Base-by-base conservation (phyloP, 1,284 basidiomycete species). In the Leccinum ponderosum region DNA sequence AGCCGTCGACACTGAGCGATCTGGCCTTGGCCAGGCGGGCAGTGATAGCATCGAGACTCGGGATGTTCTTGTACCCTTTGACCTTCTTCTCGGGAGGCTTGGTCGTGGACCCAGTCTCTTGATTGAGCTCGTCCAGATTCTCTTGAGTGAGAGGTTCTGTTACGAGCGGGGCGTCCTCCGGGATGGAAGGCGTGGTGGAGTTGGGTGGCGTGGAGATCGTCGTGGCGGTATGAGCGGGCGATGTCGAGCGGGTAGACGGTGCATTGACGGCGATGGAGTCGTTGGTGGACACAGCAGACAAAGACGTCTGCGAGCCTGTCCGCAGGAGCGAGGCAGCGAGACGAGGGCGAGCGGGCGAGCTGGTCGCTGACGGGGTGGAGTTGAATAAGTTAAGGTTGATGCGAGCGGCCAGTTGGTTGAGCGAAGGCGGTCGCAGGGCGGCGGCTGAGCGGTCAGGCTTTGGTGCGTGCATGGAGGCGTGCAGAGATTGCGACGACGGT, bases 41-140 rank as follows among this genome's bases (percentile, higher is more conserved):
- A 8, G 91, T 89, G 75, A 94, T 94, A 25, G 88, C 89, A 68
- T 91, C 90, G 50, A 94, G 82, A 66, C 83, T 86, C 17, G 92
- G 92, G 48, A 94, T 90, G 68, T 92, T 92, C 84, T 91, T 93
- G 77, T 93, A 94, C 25, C 91, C 91, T 61, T 85, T 84, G 64
- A 81, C 75, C 69, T 81, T 83, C 62, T 79, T 80, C 73, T 81
- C 68, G 22, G 52, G 53, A 15, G 56, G 59, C 48, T 70, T 74
- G 27, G 42, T 1, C 12, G 66, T 53, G 63, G 64, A 17, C 53
- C 65, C 57, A 3, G 76, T 79, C 73, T 85, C 81, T 65, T 84
- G 77, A 68, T 88, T 79, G 42, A 87, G 77, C 72, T 85, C 78
- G 64, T 84, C 80, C 60, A 91, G 74, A 65, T 81, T 83, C 71